phyloP scores from a whole-genome alignment of 2,329 filamentous ascomycete genomes.

The Ascocoryne sarcoides region DNA sequence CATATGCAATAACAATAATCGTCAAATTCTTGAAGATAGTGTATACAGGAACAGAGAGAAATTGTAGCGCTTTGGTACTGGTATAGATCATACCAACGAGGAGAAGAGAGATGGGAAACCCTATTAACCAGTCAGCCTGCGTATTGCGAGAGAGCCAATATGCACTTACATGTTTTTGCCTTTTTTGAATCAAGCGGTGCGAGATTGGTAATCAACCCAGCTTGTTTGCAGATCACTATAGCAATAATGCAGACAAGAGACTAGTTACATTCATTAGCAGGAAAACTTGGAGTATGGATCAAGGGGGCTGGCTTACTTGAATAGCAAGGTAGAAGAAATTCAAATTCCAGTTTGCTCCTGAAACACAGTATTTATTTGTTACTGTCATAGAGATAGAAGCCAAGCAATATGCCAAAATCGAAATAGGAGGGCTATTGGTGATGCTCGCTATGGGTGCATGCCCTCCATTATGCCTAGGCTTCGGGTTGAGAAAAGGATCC shows the following conservation, averaged over 20 bases:
- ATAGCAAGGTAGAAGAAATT: constrained; percentile 92
- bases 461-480: constrained; percentile 28
- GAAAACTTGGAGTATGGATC: no score
- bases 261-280: no score
- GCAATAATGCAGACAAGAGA: constrained; percentile 80
- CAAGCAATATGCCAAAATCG: constrained; percentile 83
- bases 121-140: constrained; percentile 35
- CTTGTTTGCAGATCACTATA: constrained; percentile 73
- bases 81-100: constrained; percentile 99
- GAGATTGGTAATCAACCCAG: constrained; percentile 73
- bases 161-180: constrained; percentile 76
- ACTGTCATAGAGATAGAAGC: constrained; percentile 99
- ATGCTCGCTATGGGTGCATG: constrained; percentile 31
- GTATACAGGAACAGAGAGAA: constrained; percentile 94
- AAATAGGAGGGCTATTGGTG: constrained; percentile 68
- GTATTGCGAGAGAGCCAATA: neutral
- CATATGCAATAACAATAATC: constrained; percentile 96
- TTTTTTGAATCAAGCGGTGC: constrained; percentile 78
- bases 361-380: constrained; percentile 98
- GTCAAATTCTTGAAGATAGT: constrained; percentile 99
- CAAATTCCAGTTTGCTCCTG: constrained; percentile 83
- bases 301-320: constrained; percentile 83
- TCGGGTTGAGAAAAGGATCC: constrained; percentile 28
- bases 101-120: constrained; percentile 93
- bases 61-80: constrained; percentile 89